Evolutionary conservation across 805 yeast species (phyloP).

Genomic region (Clavispora santaluciae): DNA sequence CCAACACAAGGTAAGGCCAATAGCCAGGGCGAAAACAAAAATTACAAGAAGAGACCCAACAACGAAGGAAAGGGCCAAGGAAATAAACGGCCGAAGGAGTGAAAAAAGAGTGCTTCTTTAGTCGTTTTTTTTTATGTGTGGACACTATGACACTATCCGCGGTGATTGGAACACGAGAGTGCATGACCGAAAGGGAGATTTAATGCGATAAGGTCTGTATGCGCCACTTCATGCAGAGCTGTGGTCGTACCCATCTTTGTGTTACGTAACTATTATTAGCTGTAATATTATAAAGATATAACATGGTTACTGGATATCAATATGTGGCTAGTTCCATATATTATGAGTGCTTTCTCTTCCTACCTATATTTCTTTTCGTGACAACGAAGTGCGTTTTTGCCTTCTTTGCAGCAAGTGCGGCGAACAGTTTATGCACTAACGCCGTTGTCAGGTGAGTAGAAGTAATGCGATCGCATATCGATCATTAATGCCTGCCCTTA

Average conservation of each 20-base stretch:
- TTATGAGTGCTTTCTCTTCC: no score
- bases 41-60: slow-evolving; percentile 2
- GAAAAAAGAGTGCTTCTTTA: no score
- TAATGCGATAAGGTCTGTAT: not conserved
- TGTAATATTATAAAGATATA: no score
- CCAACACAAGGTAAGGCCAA: not conserved
- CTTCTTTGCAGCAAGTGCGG: not conserved
- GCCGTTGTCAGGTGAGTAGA: not conserved
- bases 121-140: no score
- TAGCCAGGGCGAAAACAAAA: not conserved
- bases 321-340: no score
- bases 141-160: no score
- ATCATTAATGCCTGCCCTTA: not conserved
- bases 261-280: no score
- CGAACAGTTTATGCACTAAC: not conserved
- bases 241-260: no score
- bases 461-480: not conserved
- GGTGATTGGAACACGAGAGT: not conserved
- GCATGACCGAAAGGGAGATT: not conserved
- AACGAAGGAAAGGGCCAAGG: not conserved
- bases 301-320: no score
- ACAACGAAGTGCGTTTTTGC: no score
- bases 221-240: no score
- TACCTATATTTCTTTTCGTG: no score
- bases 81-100: slow-evolving; percentile 2